These are phyloP conservation scores for Candida sp. DNA, from an alignment of 1,139 yeast species.

Conservation along the genomic window DNA sequence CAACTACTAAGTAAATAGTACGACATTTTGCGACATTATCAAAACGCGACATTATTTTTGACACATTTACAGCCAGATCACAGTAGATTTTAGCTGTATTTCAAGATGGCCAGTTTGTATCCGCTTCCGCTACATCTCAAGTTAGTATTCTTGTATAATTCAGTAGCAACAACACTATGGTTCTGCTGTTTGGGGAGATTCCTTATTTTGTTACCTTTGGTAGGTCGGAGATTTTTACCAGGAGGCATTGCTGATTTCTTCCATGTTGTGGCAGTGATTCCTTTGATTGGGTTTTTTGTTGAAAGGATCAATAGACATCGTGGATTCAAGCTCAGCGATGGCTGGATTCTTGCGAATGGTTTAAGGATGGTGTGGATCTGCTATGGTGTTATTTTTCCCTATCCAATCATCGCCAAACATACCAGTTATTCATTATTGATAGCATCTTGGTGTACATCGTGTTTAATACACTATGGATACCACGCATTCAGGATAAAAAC, in stretches of 20 bases:
- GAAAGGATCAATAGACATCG: conserved; percentile 10
- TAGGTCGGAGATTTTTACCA: conserved; percentile 58
- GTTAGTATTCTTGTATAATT: conserved; percentile 32
- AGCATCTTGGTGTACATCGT: conserved; percentile 39
- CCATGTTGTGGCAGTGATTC: conserved; percentile 38
- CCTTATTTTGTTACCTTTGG: conserved; percentile 53
- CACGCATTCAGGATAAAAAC: conserved; percentile 46
- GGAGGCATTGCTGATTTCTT: conserved; percentile 71
- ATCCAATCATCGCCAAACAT: conserved; percentile 49
- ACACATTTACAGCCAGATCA: not conserved
- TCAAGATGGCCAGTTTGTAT: conserved; percentile 27
- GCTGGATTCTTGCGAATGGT: conserved; percentile 30
- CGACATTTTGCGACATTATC: too few species aligned
- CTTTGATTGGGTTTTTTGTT: conserved; percentile 25
- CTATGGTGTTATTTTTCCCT: conserved; percentile 44
- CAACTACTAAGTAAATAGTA: too few species aligned
- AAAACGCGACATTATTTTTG: not conserved
- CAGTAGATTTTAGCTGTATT: not conserved
- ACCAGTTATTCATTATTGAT: conserved; percentile 47
- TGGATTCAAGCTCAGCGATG: conserved; percentile 10
- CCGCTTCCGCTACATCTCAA: conserved; percentile 32
- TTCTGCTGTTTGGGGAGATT: conserved; percentile 50
- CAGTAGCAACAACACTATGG: conserved; percentile 45
- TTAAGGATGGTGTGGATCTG: conserved; percentile 39
- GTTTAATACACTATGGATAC: conserved; percentile 41